These are phyloP conservation scores for Rachicladosporium sp. DNA, from an alignment of 2,329 filamentous ascomycete species.

Conservation along the genomic window DNA sequence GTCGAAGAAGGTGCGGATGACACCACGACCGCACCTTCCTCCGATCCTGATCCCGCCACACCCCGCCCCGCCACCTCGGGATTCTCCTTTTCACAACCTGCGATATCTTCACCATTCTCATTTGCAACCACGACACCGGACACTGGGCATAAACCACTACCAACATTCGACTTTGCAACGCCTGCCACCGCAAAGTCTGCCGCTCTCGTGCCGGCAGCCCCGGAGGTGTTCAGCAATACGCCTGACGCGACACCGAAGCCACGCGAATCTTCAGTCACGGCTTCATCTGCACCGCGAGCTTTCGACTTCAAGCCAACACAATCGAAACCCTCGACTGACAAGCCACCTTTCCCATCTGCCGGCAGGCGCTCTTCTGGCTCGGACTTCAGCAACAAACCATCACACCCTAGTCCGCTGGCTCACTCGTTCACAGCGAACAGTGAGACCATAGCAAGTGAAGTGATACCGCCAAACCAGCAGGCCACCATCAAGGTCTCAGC, in stretches of 20 bases:
- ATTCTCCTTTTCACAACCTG: constrained; percentile 2
- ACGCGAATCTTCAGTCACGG: too few relatives aligned
- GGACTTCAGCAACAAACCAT: constrained; percentile 3
- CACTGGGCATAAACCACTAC: too few relatives aligned
- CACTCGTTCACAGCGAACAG: constrained; percentile 17
- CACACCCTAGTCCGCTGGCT: constrained; percentile 19
- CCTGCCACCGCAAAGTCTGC: too few relatives aligned
- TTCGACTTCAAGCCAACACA: too few relatives aligned
- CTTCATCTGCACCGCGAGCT: too few relatives aligned
- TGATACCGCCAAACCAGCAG: not conserved
- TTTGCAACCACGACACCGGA: not conserved
- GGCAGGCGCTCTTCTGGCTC: constrained; percentile 1
- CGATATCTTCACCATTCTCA: constrained; percentile 4
- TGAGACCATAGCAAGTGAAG: not conserved
- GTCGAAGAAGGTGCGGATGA: constrained; percentile 3
- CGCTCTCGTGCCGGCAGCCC: too few relatives aligned
- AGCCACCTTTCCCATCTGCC: constrained; percentile 7
- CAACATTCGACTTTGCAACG: not conserved
- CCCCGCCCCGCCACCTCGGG: not conserved
- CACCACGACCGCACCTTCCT: not conserved
- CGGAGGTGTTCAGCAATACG: too few relatives aligned
- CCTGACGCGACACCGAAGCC: too few relatives aligned
- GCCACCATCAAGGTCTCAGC: not conserved
- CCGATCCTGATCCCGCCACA: not conserved
- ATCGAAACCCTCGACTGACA: not conserved